Evolutionary conservation across 352 stramenopile species (phyloP).

Genomic region (Phytopythium sindhum): DNA sequence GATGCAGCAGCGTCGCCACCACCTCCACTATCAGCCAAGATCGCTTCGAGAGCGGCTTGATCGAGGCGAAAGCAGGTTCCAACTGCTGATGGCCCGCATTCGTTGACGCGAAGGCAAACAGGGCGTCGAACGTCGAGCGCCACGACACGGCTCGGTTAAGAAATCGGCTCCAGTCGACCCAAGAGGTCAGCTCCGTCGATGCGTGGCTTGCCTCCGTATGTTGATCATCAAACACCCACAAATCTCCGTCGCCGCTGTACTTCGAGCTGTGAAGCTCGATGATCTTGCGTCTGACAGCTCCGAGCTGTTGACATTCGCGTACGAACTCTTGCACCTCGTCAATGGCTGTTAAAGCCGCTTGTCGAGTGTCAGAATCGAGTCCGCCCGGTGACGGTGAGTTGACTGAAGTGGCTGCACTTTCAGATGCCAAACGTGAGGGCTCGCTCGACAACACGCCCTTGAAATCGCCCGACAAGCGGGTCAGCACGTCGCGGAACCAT

Average conservation of each 20-base stretch:
- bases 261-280: neutral
- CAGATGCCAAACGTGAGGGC: neutral
- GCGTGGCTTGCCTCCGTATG: constrained; percentile 3
- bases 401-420: neutral
- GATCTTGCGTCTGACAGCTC: neutral
- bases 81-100: constrained; percentile 6
- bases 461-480: neutral
- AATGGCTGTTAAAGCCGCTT: neutral
- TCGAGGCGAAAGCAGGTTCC: neutral
- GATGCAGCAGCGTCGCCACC: constrained; percentile 31
- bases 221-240: constrained; percentile 1
- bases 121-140: constrained; percentile 17
- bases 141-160: constrained; percentile 16
- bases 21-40: constrained; percentile 40
- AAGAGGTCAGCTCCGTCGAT: constrained; percentile 11
- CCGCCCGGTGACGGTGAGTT: neutral
- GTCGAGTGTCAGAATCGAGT: neutral
- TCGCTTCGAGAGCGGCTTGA: constrained; percentile 5
- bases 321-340: neutral
- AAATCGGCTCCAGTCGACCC: constrained; percentile 23
- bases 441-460: neutral
- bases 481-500: neutral
- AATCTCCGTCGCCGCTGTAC: neutral
- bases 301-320: neutral
- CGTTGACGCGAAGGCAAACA: constrained; percentile 13